Conservation (phyloP, 2,329 filamentous ascomycete species). For the Stemphylium vesicarium region DNA sequence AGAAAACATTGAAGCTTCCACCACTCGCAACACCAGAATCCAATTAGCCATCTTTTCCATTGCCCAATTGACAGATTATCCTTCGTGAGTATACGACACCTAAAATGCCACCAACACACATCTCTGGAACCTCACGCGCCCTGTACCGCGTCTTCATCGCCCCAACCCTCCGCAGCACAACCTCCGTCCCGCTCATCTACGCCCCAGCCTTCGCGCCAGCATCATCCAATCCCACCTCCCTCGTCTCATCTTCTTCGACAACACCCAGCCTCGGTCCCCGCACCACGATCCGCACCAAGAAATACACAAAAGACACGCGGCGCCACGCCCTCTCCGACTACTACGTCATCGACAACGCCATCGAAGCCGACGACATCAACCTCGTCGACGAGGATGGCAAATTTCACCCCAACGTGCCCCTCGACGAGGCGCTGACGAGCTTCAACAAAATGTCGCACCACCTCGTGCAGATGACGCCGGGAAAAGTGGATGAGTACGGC, state of each 20-base stretch:
- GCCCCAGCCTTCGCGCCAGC: slow-evolving; percentile 25
- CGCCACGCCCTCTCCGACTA: slow-evolving; percentile 49
- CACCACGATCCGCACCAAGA: slow-evolving; percentile 26
- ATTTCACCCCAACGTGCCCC: slow-evolving; percentile 43
- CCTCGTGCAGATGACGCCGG: slow-evolving; percentile 57
- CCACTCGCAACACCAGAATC: background rate
- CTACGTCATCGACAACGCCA: slow-evolving; percentile 57
- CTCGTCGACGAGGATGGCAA: slow-evolving; percentile 51
- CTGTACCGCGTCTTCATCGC: slow-evolving; percentile 55
- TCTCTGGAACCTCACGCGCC: slow-evolving; percentile 47
- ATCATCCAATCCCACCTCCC: slow-evolving; percentile 6
- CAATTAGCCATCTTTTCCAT: background rate
- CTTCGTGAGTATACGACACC: too few species aligned
- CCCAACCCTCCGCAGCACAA: slow-evolving; percentile 36
- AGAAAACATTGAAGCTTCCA: slow-evolving; percentile 8
- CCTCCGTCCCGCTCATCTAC: slow-evolving; percentile 26
- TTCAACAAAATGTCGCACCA: slow-evolving; percentile 59
- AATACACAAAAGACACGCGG: slow-evolving; percentile 36
- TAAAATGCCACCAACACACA: slow-evolving; percentile 39
- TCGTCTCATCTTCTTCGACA: slow-evolving; percentile 7
- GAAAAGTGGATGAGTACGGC: slow-evolving; percentile 29
- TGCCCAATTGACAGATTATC: background rate
- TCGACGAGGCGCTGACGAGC: slow-evolving; percentile 48
- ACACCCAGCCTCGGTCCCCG: slow-evolving; percentile 14
- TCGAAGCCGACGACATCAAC: slow-evolving; percentile 53